phyloP scores from a whole-genome alignment of 2,329 filamentous ascomycete genomes.

The Xylariaceae sp. region DNA sequence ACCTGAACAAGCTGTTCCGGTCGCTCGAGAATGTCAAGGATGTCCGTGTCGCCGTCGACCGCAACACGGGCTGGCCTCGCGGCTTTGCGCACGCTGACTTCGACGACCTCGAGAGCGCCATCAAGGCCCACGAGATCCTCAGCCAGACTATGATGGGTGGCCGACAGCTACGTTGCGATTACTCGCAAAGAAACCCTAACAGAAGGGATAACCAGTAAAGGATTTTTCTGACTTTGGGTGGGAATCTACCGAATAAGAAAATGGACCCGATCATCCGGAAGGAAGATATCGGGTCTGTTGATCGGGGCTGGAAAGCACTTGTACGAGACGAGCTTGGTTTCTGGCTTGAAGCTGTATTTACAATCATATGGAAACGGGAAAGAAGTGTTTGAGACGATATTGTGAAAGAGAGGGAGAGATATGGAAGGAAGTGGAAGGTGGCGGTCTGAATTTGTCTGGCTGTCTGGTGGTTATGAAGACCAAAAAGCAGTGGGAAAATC shows the following conservation, averaged over 20 bases:
- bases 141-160: constrained; percentile 58
- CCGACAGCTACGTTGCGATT: constrained; percentile 64
- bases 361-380: too few species aligned
- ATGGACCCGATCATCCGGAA: background rate
- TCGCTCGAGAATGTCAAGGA: constrained; percentile 66
- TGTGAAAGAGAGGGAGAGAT: background rate
- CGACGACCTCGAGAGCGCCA: constrained; percentile 61
- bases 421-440: background rate
- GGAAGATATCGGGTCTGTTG: background rate
- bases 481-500: too few species aligned
- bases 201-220: background rate
- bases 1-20: constrained; percentile 74
- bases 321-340: constrained; percentile 7
- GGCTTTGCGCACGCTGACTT: constrained; percentile 88
- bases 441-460: constrained; percentile 1
- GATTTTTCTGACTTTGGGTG: background rate
- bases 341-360: constrained; percentile 4
- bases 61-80: constrained; percentile 72
- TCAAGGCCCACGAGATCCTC: constrained; percentile 55
- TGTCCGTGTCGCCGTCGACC: constrained; percentile 78
- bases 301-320: constrained; percentile 1
- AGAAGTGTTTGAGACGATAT: constrained; percentile 2
- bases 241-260: background rate
- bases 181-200: constrained; percentile 31
- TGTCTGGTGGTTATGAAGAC: too few species aligned